These are phyloP conservation scores for Globisporangium sylvaticum DNA, from an alignment of 352 stramenopile species.

Conservation along the genomic window DNA sequence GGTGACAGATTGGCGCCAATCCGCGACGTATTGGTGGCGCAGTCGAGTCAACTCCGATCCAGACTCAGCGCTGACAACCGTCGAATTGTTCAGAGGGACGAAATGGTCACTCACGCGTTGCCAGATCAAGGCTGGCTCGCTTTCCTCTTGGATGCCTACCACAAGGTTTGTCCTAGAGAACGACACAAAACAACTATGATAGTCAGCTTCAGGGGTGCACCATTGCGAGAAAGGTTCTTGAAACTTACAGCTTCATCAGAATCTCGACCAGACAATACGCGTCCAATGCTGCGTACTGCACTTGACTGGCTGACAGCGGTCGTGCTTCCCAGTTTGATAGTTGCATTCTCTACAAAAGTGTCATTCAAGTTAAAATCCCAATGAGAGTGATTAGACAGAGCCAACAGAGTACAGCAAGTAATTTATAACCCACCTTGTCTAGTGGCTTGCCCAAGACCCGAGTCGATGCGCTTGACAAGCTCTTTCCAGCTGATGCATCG, in stretches of 20 bases:
- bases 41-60: slow-evolving; percentile 22
- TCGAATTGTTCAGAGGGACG: slow-evolving; percentile 21
- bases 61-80: slow-evolving; percentile 19
- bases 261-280: slow-evolving; percentile 60
- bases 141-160: neutral
- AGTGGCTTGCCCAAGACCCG: slow-evolving; percentile 51
- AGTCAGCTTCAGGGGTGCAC: slow-evolving; percentile 1
- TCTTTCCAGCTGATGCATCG: slow-evolving; percentile 28
- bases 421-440: slow-evolving; percentile 40
- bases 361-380: neutral
- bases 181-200: no score
- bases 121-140: slow-evolving; percentile 16
- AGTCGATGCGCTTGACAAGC: slow-evolving; percentile 35
- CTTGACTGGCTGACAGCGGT: slow-evolving; percentile 42
- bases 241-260: slow-evolving; percentile 39
- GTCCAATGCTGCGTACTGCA: slow-evolving; percentile 61
- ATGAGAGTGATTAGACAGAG: neutral
- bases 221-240: neutral
- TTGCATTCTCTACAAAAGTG: slow-evolving; percentile 41
- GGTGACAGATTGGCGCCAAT: slow-evolving; percentile 23
- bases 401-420: neutral
- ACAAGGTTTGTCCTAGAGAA: neutral
- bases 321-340: slow-evolving; percentile 66
- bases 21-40: slow-evolving; percentile 27
- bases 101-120: slow-evolving; percentile 20